These are phyloP conservation scores for Tolypocladium tundrense DNA, from an alignment of 2,329 filamentous ascomycete genomes.

Conservation along the genomic window DNA sequence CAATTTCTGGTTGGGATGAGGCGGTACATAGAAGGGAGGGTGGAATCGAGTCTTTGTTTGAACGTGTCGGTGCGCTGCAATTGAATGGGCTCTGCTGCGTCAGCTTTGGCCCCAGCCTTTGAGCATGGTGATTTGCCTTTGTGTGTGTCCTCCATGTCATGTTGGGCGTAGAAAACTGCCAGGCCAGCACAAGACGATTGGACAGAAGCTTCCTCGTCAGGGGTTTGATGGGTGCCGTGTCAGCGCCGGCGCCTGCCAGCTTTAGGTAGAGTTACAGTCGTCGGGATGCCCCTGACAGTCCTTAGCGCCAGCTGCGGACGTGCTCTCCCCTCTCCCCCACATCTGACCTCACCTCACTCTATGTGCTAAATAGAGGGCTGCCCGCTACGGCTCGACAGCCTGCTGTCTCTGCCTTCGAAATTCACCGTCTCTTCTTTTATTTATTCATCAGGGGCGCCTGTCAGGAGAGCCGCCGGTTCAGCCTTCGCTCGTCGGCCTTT, in stretches of 20 bases:
- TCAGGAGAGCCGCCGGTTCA: neutral
- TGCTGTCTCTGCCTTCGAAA: neutral
- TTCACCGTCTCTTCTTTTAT: neutral
- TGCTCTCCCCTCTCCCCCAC: neutral
- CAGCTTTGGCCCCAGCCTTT: neutral
- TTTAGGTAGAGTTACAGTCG: neutral
- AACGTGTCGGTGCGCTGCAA: neutral
- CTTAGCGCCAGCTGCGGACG: neutral
- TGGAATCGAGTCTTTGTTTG: neutral
- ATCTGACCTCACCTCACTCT: neutral
- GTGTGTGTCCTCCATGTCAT: neutral
- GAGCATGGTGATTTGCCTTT: neutral
- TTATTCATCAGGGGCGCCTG: neutral
- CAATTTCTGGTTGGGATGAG: constrained; percentile 2
- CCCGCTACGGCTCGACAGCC: neutral
- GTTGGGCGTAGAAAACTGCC: neutral
- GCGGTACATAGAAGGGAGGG: neutral
- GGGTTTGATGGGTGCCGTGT: neutral
- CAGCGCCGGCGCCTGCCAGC: neutral
- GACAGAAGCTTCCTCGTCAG: neutral
- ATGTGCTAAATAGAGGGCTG: neutral
- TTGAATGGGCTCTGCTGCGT: too few species aligned
- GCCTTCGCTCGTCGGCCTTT: neutral
- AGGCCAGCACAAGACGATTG: neutral
- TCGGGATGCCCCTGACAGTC: neutral